Percentiles rank a stretch among this genome's conserved stretches.
phyloP scores from a whole-genome alignment of 2,329 filamentous ascomycete genomes.

The Escovopsis weberi region DNA sequence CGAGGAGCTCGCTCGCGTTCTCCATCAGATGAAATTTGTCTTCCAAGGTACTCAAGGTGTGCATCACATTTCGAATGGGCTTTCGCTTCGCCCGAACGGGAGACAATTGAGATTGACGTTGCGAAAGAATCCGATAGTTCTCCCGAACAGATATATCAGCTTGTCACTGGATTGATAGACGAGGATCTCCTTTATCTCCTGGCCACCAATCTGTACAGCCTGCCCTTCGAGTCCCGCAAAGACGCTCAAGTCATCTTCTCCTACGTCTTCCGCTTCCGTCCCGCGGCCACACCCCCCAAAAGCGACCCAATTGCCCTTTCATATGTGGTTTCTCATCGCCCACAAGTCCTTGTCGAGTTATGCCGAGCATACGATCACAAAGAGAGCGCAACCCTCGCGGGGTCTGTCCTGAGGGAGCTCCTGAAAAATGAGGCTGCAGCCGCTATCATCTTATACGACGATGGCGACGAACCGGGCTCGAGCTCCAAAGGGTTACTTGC shows the following conservation, averaged over 20 bases:
- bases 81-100: neutral
- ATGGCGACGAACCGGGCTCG: slow-evolving; percentile 57
- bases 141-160: slow-evolving; percentile 74
- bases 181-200: slow-evolving; percentile 81
- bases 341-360: slow-evolving; percentile 74
- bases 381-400: slow-evolving; percentile 83
- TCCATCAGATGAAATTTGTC: slow-evolving; percentile 82
- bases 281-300: slow-evolving; percentile 48
- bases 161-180: slow-evolving; percentile 72
- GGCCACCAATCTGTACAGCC: slow-evolving; percentile 63
- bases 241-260: slow-evolving; percentile 94
- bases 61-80: neutral
- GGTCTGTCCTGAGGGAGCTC: slow-evolving; percentile 77
- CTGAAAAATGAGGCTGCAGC: slow-evolving; percentile 82
- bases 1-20: slow-evolving; percentile 74
- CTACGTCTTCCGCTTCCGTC: slow-evolving; percentile 82
- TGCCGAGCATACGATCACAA: slow-evolving; percentile 83
- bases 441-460: slow-evolving; percentile 84
- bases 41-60: slow-evolving; percentile 86
- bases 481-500: slow-evolving; percentile 61
- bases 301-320: slow-evolving; percentile 73
- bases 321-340: slow-evolving; percentile 74
- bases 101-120: slow-evolving; percentile 3
- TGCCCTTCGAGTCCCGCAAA: slow-evolving; percentile 93
- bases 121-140: slow-evolving; percentile 64